Evolutionary conservation across 169 alveolate genomes (phyloP), one percentile per base, ranked within the genome.

Genomic region (Plasmodium yoelii): DNA sequence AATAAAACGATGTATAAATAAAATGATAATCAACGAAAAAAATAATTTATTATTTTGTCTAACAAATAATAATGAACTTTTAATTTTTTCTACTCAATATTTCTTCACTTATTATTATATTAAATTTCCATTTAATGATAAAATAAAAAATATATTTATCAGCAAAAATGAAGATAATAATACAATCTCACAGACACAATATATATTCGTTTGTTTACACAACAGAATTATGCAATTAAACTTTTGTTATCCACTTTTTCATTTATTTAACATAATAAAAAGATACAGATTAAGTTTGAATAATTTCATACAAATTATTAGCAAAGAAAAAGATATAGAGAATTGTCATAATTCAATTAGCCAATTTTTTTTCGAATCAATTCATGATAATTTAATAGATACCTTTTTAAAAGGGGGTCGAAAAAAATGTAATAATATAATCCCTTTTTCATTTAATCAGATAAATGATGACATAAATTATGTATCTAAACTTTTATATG

Each of bases 41-140:
- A 77, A 77, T 9, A 55, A 77, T 13, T 57, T 77, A 24, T 59
- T 77, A 28, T 77, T 77, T 46, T 77, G 88, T 57, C 49, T 77
- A 26, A 77, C 77, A 19, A 77, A 77, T 15, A 67, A 77, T 6
- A 77, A 77, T 26, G 64, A 63, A 55, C 63, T 77, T 51, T 77
- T 47, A 49, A 56, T 77, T 57, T 63, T 77, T n/a, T 77, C 88
- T 0, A 77, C 59, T 5, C 49, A 64, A 64, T 51, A 19, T 77
- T 77, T 77, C 15, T 77, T 77, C n/a, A 6, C 63, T n/a, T 77
- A 57, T 64, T 77, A 77, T 64, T 69, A 13, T 28, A 68, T 77
- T 26, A 77, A 63, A 34, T 51, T 77, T 9, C 88, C 88, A 0
- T 12, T 77, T 44, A 49, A 64, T 47, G 88, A 77, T 24, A 77